Evolutionary conservation across 1,284 basidiomycete genomes (phyloP).

Genomic region (Mycosarcoma maydis): DNA sequence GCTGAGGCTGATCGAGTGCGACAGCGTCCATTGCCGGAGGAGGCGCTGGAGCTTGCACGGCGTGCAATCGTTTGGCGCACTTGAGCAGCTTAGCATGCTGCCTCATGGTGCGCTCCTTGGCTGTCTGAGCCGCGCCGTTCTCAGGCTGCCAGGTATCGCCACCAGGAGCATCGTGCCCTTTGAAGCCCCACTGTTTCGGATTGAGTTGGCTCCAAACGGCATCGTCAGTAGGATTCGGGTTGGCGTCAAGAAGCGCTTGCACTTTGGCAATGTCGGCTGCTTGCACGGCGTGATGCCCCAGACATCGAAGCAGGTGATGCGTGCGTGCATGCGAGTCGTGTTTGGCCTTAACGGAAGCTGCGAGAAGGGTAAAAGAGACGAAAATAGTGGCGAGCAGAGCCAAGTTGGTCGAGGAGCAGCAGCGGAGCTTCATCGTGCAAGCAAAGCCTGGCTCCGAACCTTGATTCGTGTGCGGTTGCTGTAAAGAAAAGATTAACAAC

Average conservation of each 20-base stretch:
- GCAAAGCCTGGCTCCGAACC: too few species aligned
- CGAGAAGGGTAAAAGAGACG: neutral
- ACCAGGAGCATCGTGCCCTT: neutral
- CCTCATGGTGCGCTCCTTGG: neutral
- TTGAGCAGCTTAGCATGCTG: constrained; percentile 7
- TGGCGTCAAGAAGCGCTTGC: constrained; percentile 2
- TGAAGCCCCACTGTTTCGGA: constrained; percentile 23
- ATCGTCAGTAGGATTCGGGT: constrained; percentile 9
- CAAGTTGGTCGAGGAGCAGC: too few species aligned
- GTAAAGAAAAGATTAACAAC: too few species aligned
- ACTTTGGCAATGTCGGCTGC: constrained; percentile 7
- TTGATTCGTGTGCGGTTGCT: too few species aligned
- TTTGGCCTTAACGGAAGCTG: neutral
- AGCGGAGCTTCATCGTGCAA: too few species aligned
- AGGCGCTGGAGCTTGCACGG: too few species aligned
- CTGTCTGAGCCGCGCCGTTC: neutral
- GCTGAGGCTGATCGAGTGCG: neutral
- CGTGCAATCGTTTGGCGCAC: constrained; percentile 10
- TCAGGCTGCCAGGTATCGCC: constrained; percentile 7
- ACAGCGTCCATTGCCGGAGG: neutral
- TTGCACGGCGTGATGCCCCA: neutral
- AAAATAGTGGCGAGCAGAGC: neutral
- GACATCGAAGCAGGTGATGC: constrained; percentile 9
- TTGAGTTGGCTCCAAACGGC: constrained; percentile 4
- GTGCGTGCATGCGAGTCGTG: neutral